A percentile compares a stretch with the other conserved stretches of the same genome.
Conservation (phyloP, 495 filamentous ascomycete species). For the Annulohypoxylon moriforme region DNA sequence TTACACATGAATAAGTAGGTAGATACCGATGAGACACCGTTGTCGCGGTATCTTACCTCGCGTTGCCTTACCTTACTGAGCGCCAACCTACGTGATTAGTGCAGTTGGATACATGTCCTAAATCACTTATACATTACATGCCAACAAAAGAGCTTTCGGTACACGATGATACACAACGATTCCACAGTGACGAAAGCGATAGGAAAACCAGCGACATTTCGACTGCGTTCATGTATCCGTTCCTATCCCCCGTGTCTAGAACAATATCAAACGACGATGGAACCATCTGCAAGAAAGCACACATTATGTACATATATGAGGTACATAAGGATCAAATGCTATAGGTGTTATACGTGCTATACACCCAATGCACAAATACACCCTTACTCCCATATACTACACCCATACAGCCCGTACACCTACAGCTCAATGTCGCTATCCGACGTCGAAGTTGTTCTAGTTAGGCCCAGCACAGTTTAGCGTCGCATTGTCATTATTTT, state of each 20-base stretch:
- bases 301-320: slow-evolving; percentile 20
- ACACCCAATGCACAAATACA: background rate
- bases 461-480: slow-evolving; percentile 10
- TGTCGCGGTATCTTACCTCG: background rate
- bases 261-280: slow-evolving; percentile 38
- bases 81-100: background rate
- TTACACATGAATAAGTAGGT: too few species aligned
- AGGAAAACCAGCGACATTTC: background rate
- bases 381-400: background rate
- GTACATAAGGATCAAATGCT: slow-evolving; percentile 22
- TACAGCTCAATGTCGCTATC: slow-evolving; percentile 1
- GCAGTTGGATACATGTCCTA: background rate
- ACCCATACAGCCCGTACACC: background rate
- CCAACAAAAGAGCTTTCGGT: background rate
- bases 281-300: slow-evolving; percentile 39
- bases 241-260: slow-evolving; percentile 15
- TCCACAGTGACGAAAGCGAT: background rate
- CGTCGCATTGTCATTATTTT: background rate
- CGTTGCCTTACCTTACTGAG: background rate
- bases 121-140: background rate
- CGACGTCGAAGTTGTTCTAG: slow-evolving; percentile 25
- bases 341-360: background rate
- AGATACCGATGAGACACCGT: background rate
- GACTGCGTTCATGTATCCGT: slow-evolving; percentile 15
- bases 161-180: background rate